Conservation (phyloP, 2,329 filamentous ascomycete genomes). For the Hymenotorrendiella dingleyae region DNA sequence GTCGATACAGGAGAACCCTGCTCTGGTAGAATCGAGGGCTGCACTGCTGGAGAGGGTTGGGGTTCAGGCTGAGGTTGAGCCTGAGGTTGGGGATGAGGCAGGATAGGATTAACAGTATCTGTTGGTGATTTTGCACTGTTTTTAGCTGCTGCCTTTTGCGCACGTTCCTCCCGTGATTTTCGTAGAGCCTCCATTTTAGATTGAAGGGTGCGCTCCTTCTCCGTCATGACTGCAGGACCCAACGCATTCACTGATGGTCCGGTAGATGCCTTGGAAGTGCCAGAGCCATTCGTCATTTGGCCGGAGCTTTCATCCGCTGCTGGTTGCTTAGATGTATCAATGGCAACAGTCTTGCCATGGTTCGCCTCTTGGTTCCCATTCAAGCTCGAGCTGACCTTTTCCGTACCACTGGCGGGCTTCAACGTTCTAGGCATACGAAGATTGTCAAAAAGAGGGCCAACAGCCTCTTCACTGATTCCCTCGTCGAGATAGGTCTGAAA, state of each 20-base stretch:
- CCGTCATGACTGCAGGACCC: constrained; percentile 40
- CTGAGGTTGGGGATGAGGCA: constrained; percentile 4
- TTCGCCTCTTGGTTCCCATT: neutral
- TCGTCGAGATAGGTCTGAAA: constrained; percentile 70
- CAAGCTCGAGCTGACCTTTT: neutral
- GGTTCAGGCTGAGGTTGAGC: constrained; percentile 3
- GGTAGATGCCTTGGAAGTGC: constrained; percentile 1
- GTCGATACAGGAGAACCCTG: neutral
- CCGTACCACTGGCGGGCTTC: constrained; percentile 13
- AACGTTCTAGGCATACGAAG: constrained; percentile 46
- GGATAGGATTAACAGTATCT: constrained; percentile 5
- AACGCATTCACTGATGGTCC: constrained; percentile 3
- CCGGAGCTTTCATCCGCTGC: neutral
- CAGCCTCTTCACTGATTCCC: constrained; percentile 58
- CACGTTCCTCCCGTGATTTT: constrained; percentile 45
- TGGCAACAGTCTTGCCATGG: neutral
- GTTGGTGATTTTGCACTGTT: constrained; percentile 12
- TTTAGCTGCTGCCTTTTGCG: constrained; percentile 33
- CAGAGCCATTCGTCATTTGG: neutral
- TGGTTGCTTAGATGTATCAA: neutral
- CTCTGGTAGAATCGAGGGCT: neutral
- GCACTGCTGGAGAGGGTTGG: neutral
- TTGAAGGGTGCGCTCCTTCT: constrained; percentile 68
- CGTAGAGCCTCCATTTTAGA: constrained; percentile 73
- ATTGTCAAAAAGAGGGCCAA: constrained; percentile 62